Evolutionary conservation across 306 rosid genomes (phyloP).

Genomic region (Gleditsia sinensis): DNA sequence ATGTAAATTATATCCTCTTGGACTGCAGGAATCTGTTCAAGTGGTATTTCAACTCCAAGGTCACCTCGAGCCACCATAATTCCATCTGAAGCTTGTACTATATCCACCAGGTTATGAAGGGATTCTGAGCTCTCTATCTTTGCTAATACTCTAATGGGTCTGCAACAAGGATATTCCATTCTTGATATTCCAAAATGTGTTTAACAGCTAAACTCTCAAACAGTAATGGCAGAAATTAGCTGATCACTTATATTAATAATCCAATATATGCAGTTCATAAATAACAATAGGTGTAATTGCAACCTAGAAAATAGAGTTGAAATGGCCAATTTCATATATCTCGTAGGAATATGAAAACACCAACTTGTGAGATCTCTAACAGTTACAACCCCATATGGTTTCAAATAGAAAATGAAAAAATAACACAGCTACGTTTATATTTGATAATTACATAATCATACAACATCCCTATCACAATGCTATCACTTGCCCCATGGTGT

Average conservation of each 20-base stretch:
- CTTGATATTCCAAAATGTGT: background rate
- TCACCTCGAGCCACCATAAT: slow-evolving; percentile 93
- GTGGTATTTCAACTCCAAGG: slow-evolving; percentile 91
- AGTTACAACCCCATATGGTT: slow-evolving; percentile 4
- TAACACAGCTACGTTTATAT: background rate
- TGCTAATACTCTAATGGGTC: slow-evolving; percentile 71
- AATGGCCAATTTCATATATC: background rate
- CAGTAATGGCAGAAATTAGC: slow-evolving; percentile 16
- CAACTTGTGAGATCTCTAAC: background rate
- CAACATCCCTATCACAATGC: background rate
- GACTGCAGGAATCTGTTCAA: slow-evolving; percentile 81
- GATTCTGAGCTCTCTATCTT: slow-evolving; percentile 91
- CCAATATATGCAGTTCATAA: background rate
- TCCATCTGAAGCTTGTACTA: slow-evolving; percentile 82
- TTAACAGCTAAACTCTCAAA: background rate
- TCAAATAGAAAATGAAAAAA: slow-evolving; percentile 3
- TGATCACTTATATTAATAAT: background rate
- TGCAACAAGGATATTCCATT: slow-evolving; percentile 37
- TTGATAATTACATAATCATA: background rate
- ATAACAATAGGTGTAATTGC: background rate
- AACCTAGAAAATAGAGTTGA: background rate
- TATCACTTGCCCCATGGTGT: background rate
- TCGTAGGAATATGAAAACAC: background rate
- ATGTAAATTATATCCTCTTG: slow-evolving; percentile 64
- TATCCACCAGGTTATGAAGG: slow-evolving; percentile 72